Percentiles rank a stretch among this genome's conserved stretches.
Conservation (phyloP, 2,329 filamentous ascomycete species). For the Hawksworthiomyces lignivorus region DNA sequence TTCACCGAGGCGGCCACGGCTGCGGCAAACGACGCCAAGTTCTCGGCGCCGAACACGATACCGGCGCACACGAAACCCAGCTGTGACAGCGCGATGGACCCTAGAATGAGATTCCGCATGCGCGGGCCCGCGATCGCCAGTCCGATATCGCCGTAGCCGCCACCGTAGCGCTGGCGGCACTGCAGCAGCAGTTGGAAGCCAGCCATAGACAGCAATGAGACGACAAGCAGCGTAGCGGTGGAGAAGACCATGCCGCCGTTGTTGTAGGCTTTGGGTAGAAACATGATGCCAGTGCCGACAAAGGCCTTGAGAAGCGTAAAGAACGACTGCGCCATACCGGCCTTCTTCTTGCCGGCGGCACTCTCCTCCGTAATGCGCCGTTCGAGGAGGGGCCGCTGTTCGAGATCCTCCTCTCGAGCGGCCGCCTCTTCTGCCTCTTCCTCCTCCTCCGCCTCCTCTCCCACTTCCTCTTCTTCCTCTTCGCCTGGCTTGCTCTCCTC, state of each 20-base stretch:
- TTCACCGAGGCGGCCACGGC: conserved; percentile 40
- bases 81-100: conserved; percentile 66
- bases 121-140: conserved; percentile 54
- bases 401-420: conserved; percentile 17
- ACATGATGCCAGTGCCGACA: conserved; percentile 75
- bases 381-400: conserved; percentile 22
- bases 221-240: conserved; percentile 55
- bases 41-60: conserved; percentile 71
- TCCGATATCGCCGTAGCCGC: conserved; percentile 71
- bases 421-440: conserved; percentile 29
- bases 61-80: conserved; percentile 72
- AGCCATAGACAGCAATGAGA: conserved; percentile 59
- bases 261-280: conserved; percentile 69
- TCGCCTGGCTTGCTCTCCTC: conserved; percentile 52
- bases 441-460: conserved; percentile 25
- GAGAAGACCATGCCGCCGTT: conserved; percentile 74
- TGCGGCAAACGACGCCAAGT: conserved; percentile 58
- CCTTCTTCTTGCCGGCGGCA: conserved; percentile 43
- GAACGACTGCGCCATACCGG: conserved; percentile 64
- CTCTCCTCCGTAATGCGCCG: conserved; percentile 12
- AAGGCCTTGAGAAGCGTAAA: conserved; percentile 75
- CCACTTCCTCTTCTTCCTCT: conserved; percentile 28
- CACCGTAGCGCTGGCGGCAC: conserved; percentile 56
- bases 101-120: conserved; percentile 59
- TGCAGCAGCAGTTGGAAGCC: conserved; percentile 66